Evolutionary conservation across 768 basidiomycete species (phyloP), one percentile per base, ranked within the genome.

Genomic region (Mrakia hoshinonis): DNA sequence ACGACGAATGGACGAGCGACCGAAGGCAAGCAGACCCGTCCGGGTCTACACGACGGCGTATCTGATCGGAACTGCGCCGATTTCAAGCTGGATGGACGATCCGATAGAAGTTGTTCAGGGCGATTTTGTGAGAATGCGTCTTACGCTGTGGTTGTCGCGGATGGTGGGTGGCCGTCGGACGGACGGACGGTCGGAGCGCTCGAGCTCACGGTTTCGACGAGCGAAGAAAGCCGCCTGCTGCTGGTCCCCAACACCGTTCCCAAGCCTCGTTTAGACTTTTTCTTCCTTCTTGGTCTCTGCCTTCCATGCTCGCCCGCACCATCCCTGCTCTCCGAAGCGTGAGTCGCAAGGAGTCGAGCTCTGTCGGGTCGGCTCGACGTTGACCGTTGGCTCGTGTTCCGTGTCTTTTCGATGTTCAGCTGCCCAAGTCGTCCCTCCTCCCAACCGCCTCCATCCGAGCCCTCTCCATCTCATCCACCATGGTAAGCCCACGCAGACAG

Each of bases 381-480:
- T 62, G 36, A 62, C 18, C 11, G 22, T 31, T 3, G 4, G 29
- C 34, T 18, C 43, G 15, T 20, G 12, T 2, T 26, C 62, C 24
- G 15, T 15, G 39, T 47, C 11, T 24, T 43, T 20, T 51, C 22
- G 2, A n/a, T 13, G 18, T 64, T 24, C 43, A 66, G 64, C 31
- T 66, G 24, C 64, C 64, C 48, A 46, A 47, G 48, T 48, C 64
- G 10, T 47, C 64, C 13, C 3, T n/a, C 48, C 11, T 66, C 64
- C 26, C 64, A 46, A 46, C 43, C 43, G 46, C 64, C 64, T 34
- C 64, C 29, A 48, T 49, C 47, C 64, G 64, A 48, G 31, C 64
- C n/a, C 46, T 66, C 31, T 66, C 64, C 7, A 31, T 66, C 64
- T 66, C 64, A 20, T 66, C 64, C 4, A 51, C 64, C 46, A 66